These are phyloP conservation scores for Pulicaria dysenterica DNA, from an alignment of 129 eudicot genomes.

Conservation along the genomic window DNA sequence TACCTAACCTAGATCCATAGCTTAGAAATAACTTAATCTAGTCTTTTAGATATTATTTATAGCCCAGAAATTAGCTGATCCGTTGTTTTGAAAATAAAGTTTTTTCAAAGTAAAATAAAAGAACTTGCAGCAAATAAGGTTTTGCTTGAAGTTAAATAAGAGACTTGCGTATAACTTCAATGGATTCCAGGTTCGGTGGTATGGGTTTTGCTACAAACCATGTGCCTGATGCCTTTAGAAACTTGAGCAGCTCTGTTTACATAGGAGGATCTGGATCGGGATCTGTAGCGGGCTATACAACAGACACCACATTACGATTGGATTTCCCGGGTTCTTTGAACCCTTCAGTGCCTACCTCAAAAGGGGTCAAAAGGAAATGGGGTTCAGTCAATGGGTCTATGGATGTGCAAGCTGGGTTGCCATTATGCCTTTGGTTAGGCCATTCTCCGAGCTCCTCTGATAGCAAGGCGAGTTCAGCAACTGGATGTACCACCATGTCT, in stretches of 20 bases:
- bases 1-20: constrained; percentile 32
- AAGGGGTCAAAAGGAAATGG: constrained; percentile 88
- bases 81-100: constrained; percentile 50
- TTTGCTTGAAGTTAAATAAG: constrained; percentile 41
- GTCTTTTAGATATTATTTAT: constrained; percentile 48
- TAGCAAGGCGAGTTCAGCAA: constrained; percentile 87
- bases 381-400: constrained; percentile 46
- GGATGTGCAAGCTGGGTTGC: constrained; percentile 45
- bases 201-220: constrained; percentile 58
- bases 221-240: constrained; percentile 48
- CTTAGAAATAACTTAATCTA: constrained; percentile 41
- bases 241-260: constrained; percentile 47
- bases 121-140: constrained; percentile 26
- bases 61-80: constrained; percentile 66
- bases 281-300: constrained; percentile 38
- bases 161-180: constrained; percentile 43
- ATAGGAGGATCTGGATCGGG: constrained; percentile 39
- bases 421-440: constrained; percentile 59
- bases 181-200: constrained; percentile 66
- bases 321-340: constrained; percentile 53
- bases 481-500: constrained; percentile 81
- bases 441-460: constrained; percentile 90
- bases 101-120: constrained; percentile 40
- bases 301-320: constrained; percentile 80
- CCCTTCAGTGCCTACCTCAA: constrained; percentile 36